Evolutionary conservation across 2,329 filamentous ascomycete species (phyloP).

Genomic region (Juglanconis juglandina): DNA sequence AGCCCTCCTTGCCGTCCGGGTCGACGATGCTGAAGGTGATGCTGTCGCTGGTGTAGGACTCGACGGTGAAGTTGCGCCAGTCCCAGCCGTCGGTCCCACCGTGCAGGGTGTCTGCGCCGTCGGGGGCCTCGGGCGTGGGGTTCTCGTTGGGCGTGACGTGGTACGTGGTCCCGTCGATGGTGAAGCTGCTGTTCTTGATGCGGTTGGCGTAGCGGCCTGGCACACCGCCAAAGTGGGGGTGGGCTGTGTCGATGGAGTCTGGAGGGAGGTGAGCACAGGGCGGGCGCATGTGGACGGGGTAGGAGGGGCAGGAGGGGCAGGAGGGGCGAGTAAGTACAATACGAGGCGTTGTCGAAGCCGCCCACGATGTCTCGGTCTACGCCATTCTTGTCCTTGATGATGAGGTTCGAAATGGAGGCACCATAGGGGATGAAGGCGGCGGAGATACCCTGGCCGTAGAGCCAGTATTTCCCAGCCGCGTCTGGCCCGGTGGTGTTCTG

Average conservation of each 20-base stretch:
- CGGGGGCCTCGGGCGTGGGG: constrained; percentile 44
- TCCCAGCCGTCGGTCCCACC: constrained; percentile 72
- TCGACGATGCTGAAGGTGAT: constrained; percentile 76
- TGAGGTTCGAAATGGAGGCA: constrained; percentile 67
- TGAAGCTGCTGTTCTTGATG: constrained; percentile 73
- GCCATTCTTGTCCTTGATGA: constrained; percentile 67
- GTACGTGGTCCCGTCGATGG: constrained; percentile 60
- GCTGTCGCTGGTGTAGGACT: constrained; percentile 61
- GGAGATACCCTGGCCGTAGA: constrained; percentile 63
- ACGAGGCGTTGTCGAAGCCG: constrained; percentile 72
- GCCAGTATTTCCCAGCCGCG: constrained; percentile 67
- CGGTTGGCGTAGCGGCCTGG: constrained; percentile 78
- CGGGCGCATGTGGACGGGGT: not conserved
- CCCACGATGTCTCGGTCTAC: constrained; percentile 67
- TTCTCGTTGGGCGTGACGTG: constrained; percentile 63
- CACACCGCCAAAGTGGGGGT: constrained; percentile 70
- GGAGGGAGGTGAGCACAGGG: not conserved
- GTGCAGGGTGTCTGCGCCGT: constrained; percentile 63
- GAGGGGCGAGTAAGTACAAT: constrained; percentile 37
- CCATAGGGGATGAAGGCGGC: constrained; percentile 72
- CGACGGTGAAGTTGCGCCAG: constrained; percentile 73
- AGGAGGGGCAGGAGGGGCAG: too few species aligned
- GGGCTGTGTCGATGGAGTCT: constrained; percentile 56
- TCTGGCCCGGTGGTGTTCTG: constrained; percentile 41
- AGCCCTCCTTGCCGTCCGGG: constrained; percentile 69